Evolutionary conservation across 352 stramenopile genomes (phyloP).

Genomic region (Phytophthora cryptogea): DNA sequence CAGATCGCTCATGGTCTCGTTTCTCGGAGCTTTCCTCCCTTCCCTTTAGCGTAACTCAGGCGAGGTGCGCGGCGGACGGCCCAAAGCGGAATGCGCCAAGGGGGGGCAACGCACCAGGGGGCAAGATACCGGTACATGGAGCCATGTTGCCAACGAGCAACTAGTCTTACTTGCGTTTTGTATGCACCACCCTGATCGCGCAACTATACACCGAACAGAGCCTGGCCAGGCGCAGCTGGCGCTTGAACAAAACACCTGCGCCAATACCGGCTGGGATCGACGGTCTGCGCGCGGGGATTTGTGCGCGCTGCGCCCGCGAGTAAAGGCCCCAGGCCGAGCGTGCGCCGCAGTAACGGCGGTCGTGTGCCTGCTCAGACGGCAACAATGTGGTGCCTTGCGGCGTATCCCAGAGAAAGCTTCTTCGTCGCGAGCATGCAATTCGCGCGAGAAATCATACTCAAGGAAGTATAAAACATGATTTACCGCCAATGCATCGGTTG

Average conservation of each 20-base stretch:
- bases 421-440: background rate
- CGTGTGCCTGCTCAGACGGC: background rate
- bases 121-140: constrained; percentile 33
- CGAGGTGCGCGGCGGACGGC: constrained; percentile 9
- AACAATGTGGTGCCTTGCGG: constrained; percentile 4
- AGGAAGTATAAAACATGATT: constrained; percentile 28
- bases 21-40: background rate
- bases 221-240: constrained; percentile 24
- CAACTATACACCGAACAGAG: constrained; percentile 23
- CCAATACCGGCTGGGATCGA: constrained; percentile 19
- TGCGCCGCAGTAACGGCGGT: constrained; percentile 9
- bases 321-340: background rate
- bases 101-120: constrained; percentile 7
- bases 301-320: constrained; percentile 5
- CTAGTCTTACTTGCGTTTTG: constrained; percentile 2
- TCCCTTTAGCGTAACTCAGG: constrained; percentile 17
- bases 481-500: constrained; percentile 16
- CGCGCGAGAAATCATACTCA: too few relatives aligned
- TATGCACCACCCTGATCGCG: constrained; percentile 11
- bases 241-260: constrained; percentile 7
- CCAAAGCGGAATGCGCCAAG: constrained; percentile 31
- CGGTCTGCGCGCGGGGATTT: constrained; percentile 24
- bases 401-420: constrained; percentile 19
- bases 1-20: constrained; percentile 43
- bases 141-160: constrained; percentile 27